Evolutionary conservation across 2,329 filamentous ascomycete species (phyloP).

Genomic region (Sporothrix variecibatus): DNA sequence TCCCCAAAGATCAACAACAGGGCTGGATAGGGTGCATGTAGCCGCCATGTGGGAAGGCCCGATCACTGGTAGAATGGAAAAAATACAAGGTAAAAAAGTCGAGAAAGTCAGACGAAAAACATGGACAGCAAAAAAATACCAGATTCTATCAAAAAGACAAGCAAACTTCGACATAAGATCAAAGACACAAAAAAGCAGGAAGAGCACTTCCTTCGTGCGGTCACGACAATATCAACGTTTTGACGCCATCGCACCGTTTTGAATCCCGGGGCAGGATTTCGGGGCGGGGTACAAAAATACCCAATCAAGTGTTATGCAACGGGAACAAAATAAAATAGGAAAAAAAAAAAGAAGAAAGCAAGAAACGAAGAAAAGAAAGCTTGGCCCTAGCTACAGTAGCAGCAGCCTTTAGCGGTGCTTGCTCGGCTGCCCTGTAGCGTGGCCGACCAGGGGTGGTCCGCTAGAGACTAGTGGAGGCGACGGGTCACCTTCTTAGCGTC

Average conservation of each 20-base stretch:
- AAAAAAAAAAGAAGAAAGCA: background rate
- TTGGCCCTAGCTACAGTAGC: background rate
- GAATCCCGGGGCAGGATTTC: background rate
- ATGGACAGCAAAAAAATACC: background rate
- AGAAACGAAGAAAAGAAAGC: background rate
- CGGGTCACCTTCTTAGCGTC: background rate
- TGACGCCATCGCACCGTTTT: constrained; percentile 9
- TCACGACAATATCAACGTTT: constrained; percentile 11
- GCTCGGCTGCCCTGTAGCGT: background rate
- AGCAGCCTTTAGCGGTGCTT: background rate
- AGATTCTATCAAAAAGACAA: background rate
- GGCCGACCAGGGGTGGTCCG: background rate
- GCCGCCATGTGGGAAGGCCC: background rate
- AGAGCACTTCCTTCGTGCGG: background rate
- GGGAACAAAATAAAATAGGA: background rate
- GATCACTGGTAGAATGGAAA: background rate
- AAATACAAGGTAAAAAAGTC: background rate
- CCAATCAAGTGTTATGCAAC: background rate
- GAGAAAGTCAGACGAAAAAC: background rate
- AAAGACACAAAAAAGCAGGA: background rate
- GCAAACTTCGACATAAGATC: background rate
- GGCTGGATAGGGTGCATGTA: background rate
- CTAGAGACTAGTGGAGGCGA: background rate
- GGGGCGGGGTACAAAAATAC: background rate
- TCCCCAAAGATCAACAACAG: background rate